Conservation (phyloP, 768 basidiomycete species). For the Tulasnella sp. region DNA sequence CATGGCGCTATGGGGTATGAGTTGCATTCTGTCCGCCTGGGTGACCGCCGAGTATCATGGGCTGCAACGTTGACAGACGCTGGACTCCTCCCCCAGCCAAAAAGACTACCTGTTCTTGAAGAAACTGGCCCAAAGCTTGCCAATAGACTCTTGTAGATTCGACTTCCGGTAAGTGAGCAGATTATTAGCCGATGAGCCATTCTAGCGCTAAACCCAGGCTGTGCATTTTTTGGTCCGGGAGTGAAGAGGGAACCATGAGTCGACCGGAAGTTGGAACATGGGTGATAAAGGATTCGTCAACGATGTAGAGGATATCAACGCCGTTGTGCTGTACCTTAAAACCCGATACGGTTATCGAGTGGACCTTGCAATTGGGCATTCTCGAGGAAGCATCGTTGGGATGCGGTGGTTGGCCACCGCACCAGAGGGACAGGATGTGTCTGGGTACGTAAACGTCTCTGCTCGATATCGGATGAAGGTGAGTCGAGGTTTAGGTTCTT, state of each 20-base stretch:
- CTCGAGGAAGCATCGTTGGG: conserved; percentile 60
- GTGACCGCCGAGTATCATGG: background rate
- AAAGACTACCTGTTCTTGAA: conserved; percentile 81
- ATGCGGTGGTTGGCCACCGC: conserved; percentile 63
- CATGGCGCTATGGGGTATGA: conserved; percentile 73
- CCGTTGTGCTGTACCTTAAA: conserved; percentile 56
- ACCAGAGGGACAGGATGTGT: conserved; percentile 39
- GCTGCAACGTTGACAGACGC: conserved; percentile 5
- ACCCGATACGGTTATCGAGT: conserved; percentile 55
- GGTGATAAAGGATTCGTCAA: conserved; percentile 42
- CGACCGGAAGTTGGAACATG: conserved; percentile 56
- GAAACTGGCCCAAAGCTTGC: conserved; percentile 53
- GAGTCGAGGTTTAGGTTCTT: conserved; percentile 28
- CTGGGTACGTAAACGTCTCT: conserved; percentile 63
- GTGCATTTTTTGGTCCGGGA: background rate
- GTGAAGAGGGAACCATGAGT: conserved; percentile 70
- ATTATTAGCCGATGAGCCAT: too few species aligned
- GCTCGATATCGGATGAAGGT: conserved; percentile 76
- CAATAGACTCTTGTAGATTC: conserved; percentile 76
- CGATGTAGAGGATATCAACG: conserved; percentile 58
- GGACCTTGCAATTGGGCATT: conserved; percentile 68
- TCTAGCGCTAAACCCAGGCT: background rate
- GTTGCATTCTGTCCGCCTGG: background rate
- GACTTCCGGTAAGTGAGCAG: conserved; percentile 58
- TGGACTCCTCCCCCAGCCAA: conserved; percentile 44